Evolutionary conservation across 352 stramenopile genomes (phyloP).

Genomic region (Phytophthora pseudosyringae): DNA sequence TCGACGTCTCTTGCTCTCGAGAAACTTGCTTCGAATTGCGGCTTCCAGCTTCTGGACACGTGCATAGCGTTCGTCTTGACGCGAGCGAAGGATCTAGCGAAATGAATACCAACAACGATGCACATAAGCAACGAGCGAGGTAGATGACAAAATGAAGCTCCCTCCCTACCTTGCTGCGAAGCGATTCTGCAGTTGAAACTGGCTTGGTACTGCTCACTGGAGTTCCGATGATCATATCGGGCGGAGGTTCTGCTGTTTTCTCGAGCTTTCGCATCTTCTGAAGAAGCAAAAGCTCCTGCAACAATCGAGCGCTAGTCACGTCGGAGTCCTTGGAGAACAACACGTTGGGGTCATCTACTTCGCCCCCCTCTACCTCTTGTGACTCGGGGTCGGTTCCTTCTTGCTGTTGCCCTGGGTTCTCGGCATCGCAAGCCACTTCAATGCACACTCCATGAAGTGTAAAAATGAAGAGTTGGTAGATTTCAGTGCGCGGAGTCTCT

Average conservation of each 20-base stretch:
- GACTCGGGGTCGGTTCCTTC: not conserved
- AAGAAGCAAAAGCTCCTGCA: conserved; percentile 49
- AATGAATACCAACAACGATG: not conserved
- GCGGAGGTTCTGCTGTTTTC: conserved; percentile 27
- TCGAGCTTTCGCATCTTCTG: conserved; percentile 43
- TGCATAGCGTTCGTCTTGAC: conserved; percentile 38
- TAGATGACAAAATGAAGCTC: no score
- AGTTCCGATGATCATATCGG: conserved; percentile 43
- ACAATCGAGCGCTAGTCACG: conserved; percentile 23
- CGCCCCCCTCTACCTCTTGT: conserved; percentile 3
- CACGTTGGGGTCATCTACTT: conserved; percentile 3
- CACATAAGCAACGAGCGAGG: no score
- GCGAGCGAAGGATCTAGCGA: conserved; percentile 45
- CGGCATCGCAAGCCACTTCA: conserved; percentile 17
- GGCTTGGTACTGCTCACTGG: conserved; percentile 41
- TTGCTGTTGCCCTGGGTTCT: not conserved
- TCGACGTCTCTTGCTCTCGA: not conserved
- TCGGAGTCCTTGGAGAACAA: not conserved
- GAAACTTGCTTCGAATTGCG: conserved; percentile 26
- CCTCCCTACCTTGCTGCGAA: conserved; percentile 51
- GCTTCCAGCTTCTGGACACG: conserved; percentile 34
- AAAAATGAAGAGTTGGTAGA: conserved; percentile 30
- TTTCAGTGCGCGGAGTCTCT: not conserved
- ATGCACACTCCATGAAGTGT: conserved; percentile 27
- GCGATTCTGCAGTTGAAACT: conserved; percentile 38